Base-by-base conservation (phyloP, 2,329 filamentous ascomycete genomes). In the Shiraia bambusicola region DNA sequence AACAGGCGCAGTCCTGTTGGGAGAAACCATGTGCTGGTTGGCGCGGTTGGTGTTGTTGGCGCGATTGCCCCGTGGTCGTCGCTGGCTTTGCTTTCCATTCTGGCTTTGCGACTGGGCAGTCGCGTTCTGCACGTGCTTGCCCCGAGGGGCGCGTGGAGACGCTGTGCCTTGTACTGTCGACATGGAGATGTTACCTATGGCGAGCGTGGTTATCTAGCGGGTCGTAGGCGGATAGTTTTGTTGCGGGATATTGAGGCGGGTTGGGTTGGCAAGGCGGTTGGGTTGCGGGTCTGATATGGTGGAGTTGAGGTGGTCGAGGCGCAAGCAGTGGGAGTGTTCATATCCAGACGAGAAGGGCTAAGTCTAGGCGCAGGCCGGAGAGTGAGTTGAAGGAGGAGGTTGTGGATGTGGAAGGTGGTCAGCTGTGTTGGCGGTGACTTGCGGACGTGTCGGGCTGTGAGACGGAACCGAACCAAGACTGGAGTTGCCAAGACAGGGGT, bases 31-130 rank as follows among this genome's bases (percentile, higher is more conserved):
- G 38, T 48, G 46, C 28, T 59, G 57, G 44, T 44, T 50, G 42
- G n/a, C n/a, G n/a, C n/a, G n/a, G n/a, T 62, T 49, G 45, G 53
- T 58, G 41, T 59, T 58, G 22, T 53, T 47, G 12, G 56, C 50
- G 52, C 69, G 67, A 43, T 67, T 66, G 37, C 56, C 59, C 31
- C 54, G 50, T 11, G 56, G 56, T 15, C 65, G 61, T 29, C 63
- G 56, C 40, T 63, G 61, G 17, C 56, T 49, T 35, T 58, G 51
- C 48, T 53, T 52, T 37, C 58, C 61, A 28, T 45, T 55, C 45
- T 50, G 60, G 45, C 43, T 50, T 14, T 63, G 55, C 33, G 50
- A 47, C 42, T 59, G 58, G 16, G 49, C 32, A 10, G 25, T 47
- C 45, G 61, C 57, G 50, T 59, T 62, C 56, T 61, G 62, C 34